Evolutionary conservation across 345 rosid genomes (phyloP).

Genomic region (Zanthoxylum bungeanum): DNA sequence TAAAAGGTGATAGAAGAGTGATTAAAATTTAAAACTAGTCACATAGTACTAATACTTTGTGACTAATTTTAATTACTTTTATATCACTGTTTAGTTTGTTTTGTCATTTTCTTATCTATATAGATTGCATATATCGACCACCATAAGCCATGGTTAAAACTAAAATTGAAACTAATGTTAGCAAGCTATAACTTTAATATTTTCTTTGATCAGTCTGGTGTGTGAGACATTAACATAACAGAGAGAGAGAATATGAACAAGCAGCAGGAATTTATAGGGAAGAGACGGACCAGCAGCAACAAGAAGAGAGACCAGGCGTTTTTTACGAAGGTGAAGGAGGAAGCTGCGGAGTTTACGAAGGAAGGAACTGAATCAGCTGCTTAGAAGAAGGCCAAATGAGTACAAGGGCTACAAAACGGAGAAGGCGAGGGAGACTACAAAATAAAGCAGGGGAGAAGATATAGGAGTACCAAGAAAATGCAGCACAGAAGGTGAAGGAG

Average conservation of each 20-base stretch:
- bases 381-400: constrained; percentile 21
- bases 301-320: constrained; percentile 47
- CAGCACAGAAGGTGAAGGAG: constrained; percentile 23
- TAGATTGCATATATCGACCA: no score
- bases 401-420: constrained; percentile 31
- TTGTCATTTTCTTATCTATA: no score
- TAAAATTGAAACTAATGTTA: no score
- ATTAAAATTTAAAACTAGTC: no score
- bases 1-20: no score
- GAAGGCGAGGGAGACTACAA: constrained; percentile 19
- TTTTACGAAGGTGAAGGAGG: no score
- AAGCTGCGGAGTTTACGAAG: constrained; percentile 13
- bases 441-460: constrained; percentile 6
- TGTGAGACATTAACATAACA: constrained; percentile 41
- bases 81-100: no score
- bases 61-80: no score
- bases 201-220: no score
- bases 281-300: constrained; percentile 24
- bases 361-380: constrained; percentile 7
- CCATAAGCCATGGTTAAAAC: no score
- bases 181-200: no score
- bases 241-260: constrained; percentile 14
- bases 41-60: no score
- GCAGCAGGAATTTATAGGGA: background rate
- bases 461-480: constrained; percentile 17